Evolutionary conservation across 805 yeast species (phyloP).

Genomic region (Ogataea saltuana): DNA sequence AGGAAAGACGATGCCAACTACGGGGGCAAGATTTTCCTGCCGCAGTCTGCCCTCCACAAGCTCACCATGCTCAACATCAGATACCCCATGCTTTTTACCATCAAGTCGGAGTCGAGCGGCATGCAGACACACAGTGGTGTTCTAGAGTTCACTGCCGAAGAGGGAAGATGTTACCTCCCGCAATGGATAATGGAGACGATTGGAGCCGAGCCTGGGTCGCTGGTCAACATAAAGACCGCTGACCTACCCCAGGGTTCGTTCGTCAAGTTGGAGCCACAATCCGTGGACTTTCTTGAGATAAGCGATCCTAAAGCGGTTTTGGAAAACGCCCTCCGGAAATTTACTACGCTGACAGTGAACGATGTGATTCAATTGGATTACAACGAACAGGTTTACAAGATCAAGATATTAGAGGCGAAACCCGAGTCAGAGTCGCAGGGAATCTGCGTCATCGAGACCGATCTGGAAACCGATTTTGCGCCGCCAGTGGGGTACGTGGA

Average conservation of each 20-base stretch:
- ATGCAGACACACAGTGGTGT: conserved; percentile 87
- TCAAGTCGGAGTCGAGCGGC: conserved; percentile 61
- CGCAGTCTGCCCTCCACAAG: conserved; percentile 88
- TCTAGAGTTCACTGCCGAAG: conserved; percentile 93
- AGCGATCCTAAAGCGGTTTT: conserved; percentile 95
- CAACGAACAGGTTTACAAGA: conserved; percentile 74
- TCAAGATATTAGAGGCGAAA: conserved; percentile 82
- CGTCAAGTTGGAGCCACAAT: conserved; percentile 94
- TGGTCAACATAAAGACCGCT: conserved; percentile 70
- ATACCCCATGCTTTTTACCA: conserved; percentile 93
- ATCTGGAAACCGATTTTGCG: conserved; percentile 94
- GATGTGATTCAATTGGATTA: conserved; percentile 86
- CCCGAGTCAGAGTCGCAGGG: conserved; percentile 69
- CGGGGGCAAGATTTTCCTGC: conserved; percentile 95
- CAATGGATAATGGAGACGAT: conserved; percentile 94
- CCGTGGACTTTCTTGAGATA: conserved; percentile 88
- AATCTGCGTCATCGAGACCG: conserved; percentile 95
- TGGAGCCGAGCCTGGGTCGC: conserved; percentile 71
- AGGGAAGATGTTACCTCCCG: conserved; percentile 92
- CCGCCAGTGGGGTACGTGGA: conserved; percentile 99
- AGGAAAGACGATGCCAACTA: conserved; percentile 78
- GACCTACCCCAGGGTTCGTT: conserved; percentile 85
- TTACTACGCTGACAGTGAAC: conserved; percentile 79
- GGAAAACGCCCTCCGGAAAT: conserved; percentile 87
- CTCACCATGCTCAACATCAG: conserved; percentile 88